phyloP scores from a whole-genome alignment of 495 filamentous ascomycete genomes.

The Aspergillus coremiiformis region DNA sequence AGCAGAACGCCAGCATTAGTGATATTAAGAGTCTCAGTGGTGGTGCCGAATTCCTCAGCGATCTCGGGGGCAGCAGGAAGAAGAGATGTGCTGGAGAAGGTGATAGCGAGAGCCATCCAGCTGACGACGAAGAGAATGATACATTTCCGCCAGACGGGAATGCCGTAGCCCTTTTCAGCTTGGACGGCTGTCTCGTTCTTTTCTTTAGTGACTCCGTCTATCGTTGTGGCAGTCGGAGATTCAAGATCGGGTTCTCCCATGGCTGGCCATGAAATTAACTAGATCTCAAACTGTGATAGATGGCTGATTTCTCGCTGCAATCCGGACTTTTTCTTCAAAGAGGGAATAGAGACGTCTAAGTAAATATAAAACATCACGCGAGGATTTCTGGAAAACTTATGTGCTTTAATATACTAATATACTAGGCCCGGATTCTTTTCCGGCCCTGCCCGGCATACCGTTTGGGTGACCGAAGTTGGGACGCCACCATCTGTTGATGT shows the following conservation, averaged over 20 bases:
- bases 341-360: too few relatives aligned
- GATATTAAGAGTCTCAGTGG: slow-evolving; percentile 32
- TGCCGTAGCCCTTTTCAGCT: slow-evolving; percentile 14
- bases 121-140: slow-evolving; percentile 38
- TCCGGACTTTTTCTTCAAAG: too few relatives aligned
- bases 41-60: slow-evolving; percentile 31
- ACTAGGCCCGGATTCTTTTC: neutral
- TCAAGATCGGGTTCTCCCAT: slow-evolving; percentile 15
- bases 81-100: slow-evolving; percentile 38
- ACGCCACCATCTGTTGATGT: neutral
- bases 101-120: slow-evolving; percentile 39
- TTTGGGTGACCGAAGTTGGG: slow-evolving; percentile 3
- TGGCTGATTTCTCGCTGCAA: neutral
- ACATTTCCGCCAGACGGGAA: slow-evolving; percentile 36
- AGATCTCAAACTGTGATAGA: neutral
- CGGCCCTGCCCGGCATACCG: slow-evolving; percentile 4
- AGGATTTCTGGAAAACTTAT: too few relatives aligned
- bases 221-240: slow-evolving; percentile 4
- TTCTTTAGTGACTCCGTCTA: slow-evolving; percentile 16
- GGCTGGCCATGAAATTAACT: neutral
- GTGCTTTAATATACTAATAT: too few relatives aligned
- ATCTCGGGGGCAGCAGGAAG: slow-evolving; percentile 38
- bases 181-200: neutral
- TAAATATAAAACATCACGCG: too few relatives aligned
- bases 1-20: slow-evolving; percentile 47